Conservation (phyloP, 495 filamentous ascomycete genomes). For the Penicillium manginii region DNA sequence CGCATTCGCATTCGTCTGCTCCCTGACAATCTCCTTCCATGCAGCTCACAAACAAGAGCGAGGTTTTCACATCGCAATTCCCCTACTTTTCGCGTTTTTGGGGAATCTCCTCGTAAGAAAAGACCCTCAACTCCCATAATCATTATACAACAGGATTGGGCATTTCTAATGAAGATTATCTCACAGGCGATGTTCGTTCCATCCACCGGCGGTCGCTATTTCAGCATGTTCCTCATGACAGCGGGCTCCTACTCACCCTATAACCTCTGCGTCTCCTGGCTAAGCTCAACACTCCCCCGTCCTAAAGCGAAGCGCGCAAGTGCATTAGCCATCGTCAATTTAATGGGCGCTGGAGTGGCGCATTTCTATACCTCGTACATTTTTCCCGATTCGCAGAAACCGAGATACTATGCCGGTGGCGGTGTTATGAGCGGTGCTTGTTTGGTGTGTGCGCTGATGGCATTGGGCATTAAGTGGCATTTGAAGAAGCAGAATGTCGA, state of each 20-base stretch:
- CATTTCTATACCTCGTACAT: slow-evolving; percentile 20
- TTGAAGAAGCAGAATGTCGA: slow-evolving; percentile 12
- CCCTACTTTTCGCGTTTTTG: slow-evolving; percentile 12
- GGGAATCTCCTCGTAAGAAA: slow-evolving; percentile 15
- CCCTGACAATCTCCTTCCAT: slow-evolving; percentile 9
- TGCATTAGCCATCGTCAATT: slow-evolving; percentile 10
- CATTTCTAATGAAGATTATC: background rate
- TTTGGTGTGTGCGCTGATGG: slow-evolving; percentile 12
- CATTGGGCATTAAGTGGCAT: slow-evolving; percentile 13
- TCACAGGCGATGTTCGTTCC: slow-evolving; percentile 15
- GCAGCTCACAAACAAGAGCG: slow-evolving; percentile 13
- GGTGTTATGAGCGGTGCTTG: slow-evolving; percentile 18
- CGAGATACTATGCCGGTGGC: slow-evolving; percentile 16
- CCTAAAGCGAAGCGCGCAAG: slow-evolving; percentile 15
- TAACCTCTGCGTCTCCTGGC: slow-evolving; percentile 14
- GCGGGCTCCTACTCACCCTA: slow-evolving; percentile 17
- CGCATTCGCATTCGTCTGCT: slow-evolving; percentile 12
- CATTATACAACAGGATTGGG: background rate
- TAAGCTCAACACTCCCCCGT: slow-evolving; percentile 14
- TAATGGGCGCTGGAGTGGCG: slow-evolving; percentile 18
- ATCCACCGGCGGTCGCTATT: slow-evolving; percentile 11
- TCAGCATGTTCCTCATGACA: slow-evolving; percentile 21
- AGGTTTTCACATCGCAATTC: slow-evolving; percentile 11
- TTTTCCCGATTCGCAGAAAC: slow-evolving; percentile 17
- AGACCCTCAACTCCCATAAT: background rate